Evolutionary conservation across 208 protist genomes (phyloP).

Genomic region (Tritrichomonas musculus): DNA sequence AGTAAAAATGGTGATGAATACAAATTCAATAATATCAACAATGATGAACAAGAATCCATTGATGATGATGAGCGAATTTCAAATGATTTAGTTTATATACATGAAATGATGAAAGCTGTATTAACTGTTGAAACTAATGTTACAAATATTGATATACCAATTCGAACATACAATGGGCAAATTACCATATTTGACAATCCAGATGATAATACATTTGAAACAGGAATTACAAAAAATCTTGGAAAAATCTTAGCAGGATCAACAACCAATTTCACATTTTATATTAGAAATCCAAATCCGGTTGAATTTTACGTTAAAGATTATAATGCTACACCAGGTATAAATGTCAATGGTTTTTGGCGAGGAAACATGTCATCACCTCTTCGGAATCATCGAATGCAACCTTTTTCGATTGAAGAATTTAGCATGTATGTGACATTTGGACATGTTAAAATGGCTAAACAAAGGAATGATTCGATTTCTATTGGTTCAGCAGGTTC

Average conservation of each 20-base stretch:
- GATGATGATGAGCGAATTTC: too few relatives aligned
- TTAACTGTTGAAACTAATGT: neutral
- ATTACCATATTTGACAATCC: neutral
- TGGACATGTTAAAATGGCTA: neutral
- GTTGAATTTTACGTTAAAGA: neutral
- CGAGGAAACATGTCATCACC: neutral
- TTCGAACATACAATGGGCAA: neutral
- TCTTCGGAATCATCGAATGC: neutral
- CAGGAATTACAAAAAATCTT: neutral
- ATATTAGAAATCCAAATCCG: neutral
- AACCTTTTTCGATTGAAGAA: neutral
- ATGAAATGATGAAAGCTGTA: too few relatives aligned
- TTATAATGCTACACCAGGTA: neutral
- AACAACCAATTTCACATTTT: neutral
- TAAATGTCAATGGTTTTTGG: neutral
- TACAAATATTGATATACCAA: neutral
- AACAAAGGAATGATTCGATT: neutral
- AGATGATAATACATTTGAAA: neutral
- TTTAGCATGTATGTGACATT: neutral
- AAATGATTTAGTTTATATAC: neutral
- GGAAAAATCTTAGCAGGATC: neutral
- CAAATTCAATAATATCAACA: too few relatives aligned
- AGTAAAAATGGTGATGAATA: too few relatives aligned
- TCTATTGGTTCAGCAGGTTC: neutral
- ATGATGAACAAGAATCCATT: too few relatives aligned